Conservation (phyloP, 2,329 filamentous ascomycete genomes). For the Fusarium napiforme region DNA sequence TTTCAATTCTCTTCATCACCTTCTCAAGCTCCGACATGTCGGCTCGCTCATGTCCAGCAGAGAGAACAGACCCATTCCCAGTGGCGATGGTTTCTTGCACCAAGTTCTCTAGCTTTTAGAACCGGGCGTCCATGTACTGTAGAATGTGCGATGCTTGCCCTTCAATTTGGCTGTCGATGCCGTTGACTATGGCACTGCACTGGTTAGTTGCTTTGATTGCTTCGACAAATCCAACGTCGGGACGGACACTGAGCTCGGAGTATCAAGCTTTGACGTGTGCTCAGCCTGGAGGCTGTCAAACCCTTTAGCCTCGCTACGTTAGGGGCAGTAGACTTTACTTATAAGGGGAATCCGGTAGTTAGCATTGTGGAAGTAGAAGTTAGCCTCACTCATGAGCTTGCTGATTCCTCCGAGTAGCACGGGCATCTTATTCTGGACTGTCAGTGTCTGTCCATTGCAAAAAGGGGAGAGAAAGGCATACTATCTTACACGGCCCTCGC, state of each 20-base stretch:
- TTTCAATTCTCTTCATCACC: rapidly evolving
- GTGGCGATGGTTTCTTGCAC: background rate
- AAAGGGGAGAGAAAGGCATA: background rate
- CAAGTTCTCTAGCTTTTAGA: background rate
- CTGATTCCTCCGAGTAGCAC: background rate
- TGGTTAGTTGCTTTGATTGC: background rate
- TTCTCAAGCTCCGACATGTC: background rate
- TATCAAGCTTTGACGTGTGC: background rate
- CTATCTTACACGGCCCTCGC: background rate
- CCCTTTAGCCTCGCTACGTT: background rate
- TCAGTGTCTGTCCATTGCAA: background rate
- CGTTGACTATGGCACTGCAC: rapidly evolving
- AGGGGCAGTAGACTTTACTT: background rate
- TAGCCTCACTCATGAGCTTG: background rate
- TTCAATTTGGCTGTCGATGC: background rate
- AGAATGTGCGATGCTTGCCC: background rate
- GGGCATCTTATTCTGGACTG: background rate
- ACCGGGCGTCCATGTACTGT: background rate
- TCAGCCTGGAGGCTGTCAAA: background rate
- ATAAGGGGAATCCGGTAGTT: background rate
- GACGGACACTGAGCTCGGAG: background rate
- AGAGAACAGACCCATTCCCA: background rate
- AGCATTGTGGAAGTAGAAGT: background rate
- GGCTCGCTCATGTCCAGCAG: background rate
- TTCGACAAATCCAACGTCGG: background rate